A percentile compares a stretch with the other conserved stretches of the same genome.
Evolutionary conservation across 805 yeast genomes (phyloP).

Genomic region (Candida nitratophila): DNA sequence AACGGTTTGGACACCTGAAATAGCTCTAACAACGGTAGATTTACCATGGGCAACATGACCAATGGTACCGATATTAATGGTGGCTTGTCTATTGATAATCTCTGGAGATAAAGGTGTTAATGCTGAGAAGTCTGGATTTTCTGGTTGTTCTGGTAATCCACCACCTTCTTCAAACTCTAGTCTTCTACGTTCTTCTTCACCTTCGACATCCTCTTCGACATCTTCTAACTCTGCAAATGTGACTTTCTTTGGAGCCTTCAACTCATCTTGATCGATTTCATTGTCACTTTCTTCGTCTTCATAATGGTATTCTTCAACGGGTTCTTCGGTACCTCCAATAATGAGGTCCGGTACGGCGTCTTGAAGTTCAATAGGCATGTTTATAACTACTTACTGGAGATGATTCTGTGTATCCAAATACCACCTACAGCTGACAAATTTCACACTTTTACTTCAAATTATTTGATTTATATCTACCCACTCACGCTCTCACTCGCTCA

Average conservation of each 20-base stretch:
- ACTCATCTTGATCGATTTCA: conserved; percentile 34
- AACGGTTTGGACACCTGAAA: conserved; percentile 98
- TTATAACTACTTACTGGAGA: not conserved
- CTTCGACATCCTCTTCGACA: conserved; percentile 42
- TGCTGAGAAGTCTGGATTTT: conserved; percentile 70
- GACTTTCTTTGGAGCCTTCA: conserved; percentile 59
- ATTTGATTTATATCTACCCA: no score
- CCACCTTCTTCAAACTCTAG: conserved; percentile 97
- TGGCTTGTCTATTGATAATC: conserved; percentile 97
- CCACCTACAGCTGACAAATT: not conserved
- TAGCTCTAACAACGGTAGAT: conserved; percentile 96
- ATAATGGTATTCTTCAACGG: conserved; percentile 24
- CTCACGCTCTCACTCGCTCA: no score
- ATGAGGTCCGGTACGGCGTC: conserved; percentile 82
- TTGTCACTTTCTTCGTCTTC: conserved; percentile 25
- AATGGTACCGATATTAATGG: conserved; percentile 97
- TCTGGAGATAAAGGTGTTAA: conserved; percentile 90
- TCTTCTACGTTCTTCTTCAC: conserved; percentile 68
- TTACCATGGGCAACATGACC: conserved; percentile 99
- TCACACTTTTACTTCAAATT: not conserved
- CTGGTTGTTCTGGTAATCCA: conserved; percentile 95
- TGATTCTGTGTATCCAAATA: not conserved
- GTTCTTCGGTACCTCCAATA: conserved; percentile 48
- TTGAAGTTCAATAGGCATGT: conserved; percentile 74
- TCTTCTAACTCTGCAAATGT: conserved; percentile 67